Conservation (phyloP, 306 rosid genomes). For the Trichosanthes cucumerina region DNA sequence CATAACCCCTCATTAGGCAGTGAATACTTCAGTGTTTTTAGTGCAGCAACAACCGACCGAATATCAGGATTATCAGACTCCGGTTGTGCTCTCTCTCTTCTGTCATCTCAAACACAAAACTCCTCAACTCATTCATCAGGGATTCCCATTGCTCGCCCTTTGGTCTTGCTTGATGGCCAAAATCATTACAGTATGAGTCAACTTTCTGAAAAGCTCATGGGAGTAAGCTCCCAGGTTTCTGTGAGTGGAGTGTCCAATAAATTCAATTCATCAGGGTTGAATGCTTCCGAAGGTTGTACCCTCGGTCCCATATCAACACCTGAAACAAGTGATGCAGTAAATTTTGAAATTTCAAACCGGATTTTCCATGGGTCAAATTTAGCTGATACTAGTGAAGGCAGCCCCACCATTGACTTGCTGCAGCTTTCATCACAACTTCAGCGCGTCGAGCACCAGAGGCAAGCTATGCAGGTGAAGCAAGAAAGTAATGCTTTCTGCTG, state of each 20-base stretch:
- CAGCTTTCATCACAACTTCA: constrained; percentile 84
- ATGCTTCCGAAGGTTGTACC: constrained; percentile 33
- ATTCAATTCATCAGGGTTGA: constrained; percentile 32
- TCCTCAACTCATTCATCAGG: constrained; percentile 52
- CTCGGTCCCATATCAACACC: constrained; percentile 38
- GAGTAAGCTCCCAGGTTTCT: constrained; percentile 44
- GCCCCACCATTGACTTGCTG: constrained; percentile 64
- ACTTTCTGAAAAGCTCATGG: constrained; percentile 38
- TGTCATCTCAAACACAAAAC: constrained; percentile 83
- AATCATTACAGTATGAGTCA: constrained; percentile 38
- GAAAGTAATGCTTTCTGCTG: constrained; percentile 51
- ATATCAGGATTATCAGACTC: constrained; percentile 51
- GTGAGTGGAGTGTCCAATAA: constrained; percentile 33
- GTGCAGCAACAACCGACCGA: constrained; percentile 36
- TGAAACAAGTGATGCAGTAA: constrained; percentile 30
- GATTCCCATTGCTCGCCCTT: constrained; percentile 39
- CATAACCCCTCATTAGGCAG: constrained; percentile 36
- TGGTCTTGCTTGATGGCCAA: constrained; percentile 42
- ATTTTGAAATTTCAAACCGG: constrained; percentile 43
- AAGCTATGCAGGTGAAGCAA: constrained; percentile 43
- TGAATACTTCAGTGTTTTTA: constrained; percentile 45
- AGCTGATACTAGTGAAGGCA: constrained; percentile 32
- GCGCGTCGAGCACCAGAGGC: constrained; percentile 66
- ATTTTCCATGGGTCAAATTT: constrained; percentile 47
- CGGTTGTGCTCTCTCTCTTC: constrained; percentile 97